These are phyloP conservation scores for Globisporangium cystogenes DNA, from an alignment of 352 stramenopile genomes.

Conservation along the genomic window DNA sequence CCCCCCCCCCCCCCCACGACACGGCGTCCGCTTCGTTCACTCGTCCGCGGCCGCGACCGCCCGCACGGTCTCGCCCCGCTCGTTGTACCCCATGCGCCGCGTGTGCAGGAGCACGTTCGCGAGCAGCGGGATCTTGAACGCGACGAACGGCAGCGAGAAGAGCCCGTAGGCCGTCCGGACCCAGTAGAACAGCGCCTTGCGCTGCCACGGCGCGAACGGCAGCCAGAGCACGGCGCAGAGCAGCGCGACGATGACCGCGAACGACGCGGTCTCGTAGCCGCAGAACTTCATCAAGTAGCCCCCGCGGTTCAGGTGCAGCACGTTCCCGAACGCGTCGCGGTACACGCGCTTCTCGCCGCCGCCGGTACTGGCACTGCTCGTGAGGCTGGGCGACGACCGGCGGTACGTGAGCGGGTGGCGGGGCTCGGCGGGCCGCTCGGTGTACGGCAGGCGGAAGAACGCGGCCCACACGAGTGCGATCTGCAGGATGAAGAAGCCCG, in stretches of 20 bases:
- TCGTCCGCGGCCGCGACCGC: constrained; percentile 23
- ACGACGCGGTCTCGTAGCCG: constrained; percentile 80
- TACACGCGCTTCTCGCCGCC: constrained; percentile 23
- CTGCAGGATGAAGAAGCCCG: constrained; percentile 80
- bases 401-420: constrained; percentile 43
- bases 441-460: constrained; percentile 85
- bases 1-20: background rate
- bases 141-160: constrained; percentile 82
- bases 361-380: constrained; percentile 5
- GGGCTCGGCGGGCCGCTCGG: constrained; percentile 49
- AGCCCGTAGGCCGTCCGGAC: constrained; percentile 81
- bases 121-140: constrained; percentile 85
- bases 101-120: constrained; percentile 83
- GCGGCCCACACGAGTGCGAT: constrained; percentile 80
- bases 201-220: constrained; percentile 73
- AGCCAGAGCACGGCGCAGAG: constrained; percentile 55
- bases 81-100: constrained; percentile 81
- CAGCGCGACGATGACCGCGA: constrained; percentile 65
- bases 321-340: constrained; percentile 79
- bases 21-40: too few relatives aligned
- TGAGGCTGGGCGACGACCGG: constrained; percentile 46
- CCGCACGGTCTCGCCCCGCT: constrained; percentile 62
- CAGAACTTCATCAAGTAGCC: constrained; percentile 86
- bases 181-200: constrained; percentile 83
- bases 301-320: constrained; percentile 68